phyloP scores from a whole-genome alignment of 2,329 filamentous ascomycete genomes.

The Ophiostoma sp. region DNA sequence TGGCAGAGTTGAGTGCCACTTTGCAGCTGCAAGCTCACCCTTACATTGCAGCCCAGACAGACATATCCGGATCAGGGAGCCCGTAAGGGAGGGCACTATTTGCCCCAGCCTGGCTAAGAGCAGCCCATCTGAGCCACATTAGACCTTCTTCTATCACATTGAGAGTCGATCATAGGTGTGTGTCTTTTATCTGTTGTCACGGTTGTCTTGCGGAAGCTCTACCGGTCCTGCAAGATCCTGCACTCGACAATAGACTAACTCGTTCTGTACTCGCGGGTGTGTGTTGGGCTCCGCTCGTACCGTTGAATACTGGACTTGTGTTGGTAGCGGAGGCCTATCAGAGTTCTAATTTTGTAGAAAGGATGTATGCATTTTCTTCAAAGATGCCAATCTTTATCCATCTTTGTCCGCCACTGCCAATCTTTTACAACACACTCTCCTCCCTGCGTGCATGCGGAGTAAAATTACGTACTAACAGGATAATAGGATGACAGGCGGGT shows the following conservation, averaged over 20 bases:
- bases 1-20: neutral
- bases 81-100: neutral
- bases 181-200: neutral
- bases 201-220: constrained; percentile 10
- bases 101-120: constrained; percentile 1
- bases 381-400: constrained; percentile 3
- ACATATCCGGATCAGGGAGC: constrained; percentile 1
- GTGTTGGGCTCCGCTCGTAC: constrained; percentile 9
- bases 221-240: constrained; percentile 10
- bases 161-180: neutral
- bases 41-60: constrained; percentile 9
- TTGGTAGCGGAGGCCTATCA: neutral
- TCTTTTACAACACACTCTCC: neutral
- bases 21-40: constrained; percentile 5
- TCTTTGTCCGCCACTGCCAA: neutral
- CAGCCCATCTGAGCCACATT: neutral
- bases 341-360: neutral
- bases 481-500: neutral
- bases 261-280: neutral
- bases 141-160: neutral
- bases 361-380: neutral
- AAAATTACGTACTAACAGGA: neutral
- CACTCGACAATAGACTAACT: neutral
- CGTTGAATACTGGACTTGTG: neutral
- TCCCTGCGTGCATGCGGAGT: constrained; percentile 9